Evolutionary conservation across 106 monocot genomes (phyloP).

Genomic region (Dendrobium huoshanense): DNA sequence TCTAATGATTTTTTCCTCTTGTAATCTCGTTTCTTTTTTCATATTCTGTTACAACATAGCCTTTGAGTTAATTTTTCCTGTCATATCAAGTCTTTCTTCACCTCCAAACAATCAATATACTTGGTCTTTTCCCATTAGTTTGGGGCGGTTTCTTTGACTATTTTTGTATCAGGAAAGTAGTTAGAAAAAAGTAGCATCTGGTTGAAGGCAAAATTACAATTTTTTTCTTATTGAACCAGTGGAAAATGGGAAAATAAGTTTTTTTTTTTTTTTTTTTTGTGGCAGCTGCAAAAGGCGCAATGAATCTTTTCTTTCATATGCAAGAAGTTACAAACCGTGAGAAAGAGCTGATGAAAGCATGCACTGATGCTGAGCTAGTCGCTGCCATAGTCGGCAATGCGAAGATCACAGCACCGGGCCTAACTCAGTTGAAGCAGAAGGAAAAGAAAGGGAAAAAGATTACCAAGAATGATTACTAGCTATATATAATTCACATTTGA

Average conservation of each 20-base stretch:
- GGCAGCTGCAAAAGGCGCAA: constrained; percentile 90
- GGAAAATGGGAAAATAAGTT: not conserved
- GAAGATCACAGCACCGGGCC: constrained; percentile 90
- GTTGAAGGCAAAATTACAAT: no score
- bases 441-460: constrained; percentile 91
- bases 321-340: constrained; percentile 66
- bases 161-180: not conserved
- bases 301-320: constrained; percentile 79
- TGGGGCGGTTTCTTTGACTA: not conserved
- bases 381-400: constrained; percentile 90
- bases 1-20: not conserved
- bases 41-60: not conserved
- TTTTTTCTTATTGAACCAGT: no score
- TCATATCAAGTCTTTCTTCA: not conserved
- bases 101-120: no score
- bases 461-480: constrained; percentile 21
- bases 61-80: not conserved
- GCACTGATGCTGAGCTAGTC: constrained; percentile 82
- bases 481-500: not conserved
- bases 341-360: constrained; percentile 95
- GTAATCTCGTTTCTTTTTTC: not conserved
- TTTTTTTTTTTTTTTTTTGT: not conserved
- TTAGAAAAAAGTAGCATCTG: not conserved
- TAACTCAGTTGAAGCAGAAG: constrained; percentile 91
- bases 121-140: no score